A percentile compares a stretch with the other conserved stretches of the same genome.
Evolutionary conservation across 2,329 filamentous ascomycete genomes (phyloP).

Genomic region (Fusarium buharicum): DNA sequence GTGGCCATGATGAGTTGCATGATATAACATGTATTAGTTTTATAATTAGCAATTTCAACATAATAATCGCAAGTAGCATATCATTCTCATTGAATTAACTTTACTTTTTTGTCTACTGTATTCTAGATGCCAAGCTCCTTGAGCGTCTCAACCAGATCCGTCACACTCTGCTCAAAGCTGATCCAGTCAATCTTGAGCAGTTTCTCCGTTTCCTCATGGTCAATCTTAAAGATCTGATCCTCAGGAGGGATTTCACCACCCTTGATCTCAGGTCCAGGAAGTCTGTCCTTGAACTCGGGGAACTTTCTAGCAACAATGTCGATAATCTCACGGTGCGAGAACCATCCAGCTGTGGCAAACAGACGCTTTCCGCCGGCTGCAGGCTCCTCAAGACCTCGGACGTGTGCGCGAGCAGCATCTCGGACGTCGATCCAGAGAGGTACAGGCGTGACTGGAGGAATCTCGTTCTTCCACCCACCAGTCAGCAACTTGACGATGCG

Average conservation of each 20-base stretch:
- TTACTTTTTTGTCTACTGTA: not conserved
- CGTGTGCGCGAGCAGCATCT: conserved; percentile 64
- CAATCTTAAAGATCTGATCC: conserved; percentile 60
- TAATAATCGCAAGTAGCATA: conserved; percentile 6
- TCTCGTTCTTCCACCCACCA: conserved; percentile 59
- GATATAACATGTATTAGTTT: conserved; percentile 7
- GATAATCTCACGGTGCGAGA: conserved; percentile 58
- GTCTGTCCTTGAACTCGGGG: conserved; percentile 59
- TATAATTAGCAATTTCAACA: conserved; percentile 6
- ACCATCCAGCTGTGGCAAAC: conserved; percentile 60
- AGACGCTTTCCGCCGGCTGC: conserved; percentile 62
- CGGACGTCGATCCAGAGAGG: conserved; percentile 66
- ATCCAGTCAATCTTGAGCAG: conserved; percentile 72
- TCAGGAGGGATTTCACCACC: conserved; percentile 57
- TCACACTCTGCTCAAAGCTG: conserved; percentile 68
- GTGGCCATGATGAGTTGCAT: conserved; percentile 8
- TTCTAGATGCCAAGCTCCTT: conserved; percentile 54
- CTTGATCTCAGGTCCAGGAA: conserved; percentile 58
- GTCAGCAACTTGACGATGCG: conserved; percentile 62
- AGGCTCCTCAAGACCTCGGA: conserved; percentile 61
- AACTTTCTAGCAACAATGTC: conserved; percentile 59
- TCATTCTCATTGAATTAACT: not conserved
- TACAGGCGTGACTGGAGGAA: conserved; percentile 56
- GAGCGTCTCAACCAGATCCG: conserved; percentile 72
- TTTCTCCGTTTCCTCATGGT: conserved; percentile 68